Conservation (phyloP, 2,329 filamentous ascomycete species). For the Talaromyces marneffei region DNA sequence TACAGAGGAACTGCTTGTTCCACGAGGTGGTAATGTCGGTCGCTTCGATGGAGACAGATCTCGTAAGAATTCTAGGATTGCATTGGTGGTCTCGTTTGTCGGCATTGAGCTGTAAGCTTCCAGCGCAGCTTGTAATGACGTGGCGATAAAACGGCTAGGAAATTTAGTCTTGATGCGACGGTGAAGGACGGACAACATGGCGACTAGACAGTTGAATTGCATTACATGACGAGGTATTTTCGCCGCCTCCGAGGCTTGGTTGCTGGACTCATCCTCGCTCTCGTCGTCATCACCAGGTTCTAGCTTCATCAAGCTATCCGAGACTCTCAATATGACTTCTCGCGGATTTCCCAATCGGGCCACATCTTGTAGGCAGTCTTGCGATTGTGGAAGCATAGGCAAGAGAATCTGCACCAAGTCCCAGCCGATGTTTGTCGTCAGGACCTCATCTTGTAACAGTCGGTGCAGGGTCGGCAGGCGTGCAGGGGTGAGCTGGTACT, state of each 20-base stretch:
- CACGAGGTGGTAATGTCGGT: slow-evolving; percentile 55
- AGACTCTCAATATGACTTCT: slow-evolving; percentile 60
- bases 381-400: slow-evolving; percentile 53
- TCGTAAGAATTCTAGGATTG: slow-evolving; percentile 54
- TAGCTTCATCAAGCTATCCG: slow-evolving; percentile 54
- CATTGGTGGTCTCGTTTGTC: slow-evolving; percentile 52
- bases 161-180: slow-evolving; percentile 58
- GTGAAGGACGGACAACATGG: slow-evolving; percentile 55
- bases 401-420: slow-evolving; percentile 58
- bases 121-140: slow-evolving; percentile 56
- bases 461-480: slow-evolving; percentile 54
- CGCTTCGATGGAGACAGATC: slow-evolving; percentile 53
- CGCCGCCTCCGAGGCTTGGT: slow-evolving; percentile 11
- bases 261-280: slow-evolving; percentile 31
- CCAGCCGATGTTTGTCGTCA: slow-evolving; percentile 62
- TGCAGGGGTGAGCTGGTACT: slow-evolving; percentile 57
- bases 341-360: slow-evolving; percentile 58
- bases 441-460: slow-evolving; percentile 54
- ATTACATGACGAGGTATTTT: slow-evolving; percentile 25
- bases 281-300: slow-evolving; percentile 42
- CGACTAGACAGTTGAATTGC: slow-evolving; percentile 39
- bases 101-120: slow-evolving; percentile 54
- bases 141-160: slow-evolving; percentile 59
- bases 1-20: slow-evolving; percentile 45
- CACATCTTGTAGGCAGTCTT: slow-evolving; percentile 56